Conservation (phyloP, 2,329 filamentous ascomycete genomes). For the Monosporascus sp. region DNA sequence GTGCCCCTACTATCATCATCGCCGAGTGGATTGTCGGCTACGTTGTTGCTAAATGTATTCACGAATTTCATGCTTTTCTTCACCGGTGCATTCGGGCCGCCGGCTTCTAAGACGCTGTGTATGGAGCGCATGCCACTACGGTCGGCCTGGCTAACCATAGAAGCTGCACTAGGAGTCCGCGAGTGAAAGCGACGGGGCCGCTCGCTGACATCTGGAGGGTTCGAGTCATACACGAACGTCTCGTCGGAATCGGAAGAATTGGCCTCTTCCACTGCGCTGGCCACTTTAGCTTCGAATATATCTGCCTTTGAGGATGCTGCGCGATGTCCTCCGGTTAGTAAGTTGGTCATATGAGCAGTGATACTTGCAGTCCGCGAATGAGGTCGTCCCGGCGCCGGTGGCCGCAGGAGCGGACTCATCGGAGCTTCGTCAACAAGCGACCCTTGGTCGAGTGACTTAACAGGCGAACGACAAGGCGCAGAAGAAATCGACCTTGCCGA, state of each 20-base stretch:
- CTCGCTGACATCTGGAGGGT: conserved; percentile 66
- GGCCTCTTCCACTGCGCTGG: conserved; percentile 90
- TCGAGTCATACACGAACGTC: conserved; percentile 98
- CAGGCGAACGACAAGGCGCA: conserved; percentile 27
- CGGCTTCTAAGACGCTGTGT: conserved; percentile 58
- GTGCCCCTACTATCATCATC: conserved; percentile 64
- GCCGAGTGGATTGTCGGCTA: conserved; percentile 47
- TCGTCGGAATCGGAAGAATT: conserved; percentile 97
- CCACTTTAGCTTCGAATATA: conserved; percentile 95
- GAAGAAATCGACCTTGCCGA: conserved; percentile 32
- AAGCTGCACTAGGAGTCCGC: conserved; percentile 89
- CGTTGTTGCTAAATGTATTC: conserved; percentile 65
- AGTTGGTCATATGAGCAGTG: conserved; percentile 33
- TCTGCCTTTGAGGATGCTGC: conserved; percentile 91
- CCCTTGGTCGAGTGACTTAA: conserved; percentile 28
- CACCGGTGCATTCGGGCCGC: conserved; percentile 46
- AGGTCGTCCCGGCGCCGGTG: conserved; percentile 9
- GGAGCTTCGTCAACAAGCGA: conserved; percentile 24
- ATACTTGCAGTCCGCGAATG: conserved; percentile 24
- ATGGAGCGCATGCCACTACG: conserved; percentile 57
- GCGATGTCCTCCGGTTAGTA: conserved; percentile 38
- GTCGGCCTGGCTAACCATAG: conserved; percentile 67
- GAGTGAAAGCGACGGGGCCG: conserved; percentile 79
- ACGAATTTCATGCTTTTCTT: conserved; percentile 98
- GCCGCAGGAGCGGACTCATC: conserved; percentile 15